These are phyloP conservation scores for Picea sitchensis DNA, from an alignment of 75 land plant species.

Conservation along the genomic window DNA sequence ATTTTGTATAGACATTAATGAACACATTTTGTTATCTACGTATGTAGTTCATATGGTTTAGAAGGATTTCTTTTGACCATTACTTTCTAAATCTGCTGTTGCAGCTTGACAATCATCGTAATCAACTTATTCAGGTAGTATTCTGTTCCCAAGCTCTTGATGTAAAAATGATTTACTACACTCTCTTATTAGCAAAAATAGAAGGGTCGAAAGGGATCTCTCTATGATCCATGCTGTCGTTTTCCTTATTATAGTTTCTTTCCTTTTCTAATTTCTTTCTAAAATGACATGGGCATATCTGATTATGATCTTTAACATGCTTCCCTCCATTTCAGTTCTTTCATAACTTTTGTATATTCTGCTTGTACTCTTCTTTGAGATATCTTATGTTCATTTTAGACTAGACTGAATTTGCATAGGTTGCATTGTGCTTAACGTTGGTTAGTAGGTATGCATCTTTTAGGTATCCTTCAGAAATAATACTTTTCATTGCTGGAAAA, in stretches of 20 bases:
- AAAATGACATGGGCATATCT: not conserved
- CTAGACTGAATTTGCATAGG: no score
- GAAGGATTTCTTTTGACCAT: not conserved
- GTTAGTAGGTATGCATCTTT: no score
- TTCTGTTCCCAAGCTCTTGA: conserved; percentile 1
- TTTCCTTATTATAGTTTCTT: not conserved
- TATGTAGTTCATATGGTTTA: not conserved
- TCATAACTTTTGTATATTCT: no score
- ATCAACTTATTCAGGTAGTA: conserved; percentile 95
- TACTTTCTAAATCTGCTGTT: conserved; percentile 15
- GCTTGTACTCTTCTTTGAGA: no score
- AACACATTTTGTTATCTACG: not conserved
- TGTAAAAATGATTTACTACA: not conserved
- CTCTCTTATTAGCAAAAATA: no score
- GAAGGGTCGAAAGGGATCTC: not conserved
- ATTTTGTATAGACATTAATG: not conserved
- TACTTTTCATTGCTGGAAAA: no score
- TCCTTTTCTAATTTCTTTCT: not conserved
- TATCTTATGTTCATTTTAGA: no score
- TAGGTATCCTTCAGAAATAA: no score
- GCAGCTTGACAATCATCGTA: conserved; percentile 99
- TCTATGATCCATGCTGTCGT: not conserved
- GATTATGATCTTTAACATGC: not conserved
- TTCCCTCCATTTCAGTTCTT: not conserved
- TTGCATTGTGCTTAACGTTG: no score